phyloP scores from a whole-genome alignment of 2,329 filamentous ascomycete species.

The Penicillium vulpinum region DNA sequence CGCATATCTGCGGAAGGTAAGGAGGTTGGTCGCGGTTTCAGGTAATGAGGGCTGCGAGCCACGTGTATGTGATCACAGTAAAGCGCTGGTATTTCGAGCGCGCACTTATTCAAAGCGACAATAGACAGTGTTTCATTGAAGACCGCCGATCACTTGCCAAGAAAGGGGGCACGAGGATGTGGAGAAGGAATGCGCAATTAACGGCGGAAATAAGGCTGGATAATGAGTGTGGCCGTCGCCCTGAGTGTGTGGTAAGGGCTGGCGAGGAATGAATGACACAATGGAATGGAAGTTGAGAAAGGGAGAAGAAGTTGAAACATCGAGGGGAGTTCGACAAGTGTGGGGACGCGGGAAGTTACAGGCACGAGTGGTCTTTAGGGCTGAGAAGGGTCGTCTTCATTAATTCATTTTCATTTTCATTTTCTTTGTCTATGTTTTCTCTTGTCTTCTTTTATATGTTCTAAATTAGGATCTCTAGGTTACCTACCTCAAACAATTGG shows the following conservation, averaged over 20 bases:
- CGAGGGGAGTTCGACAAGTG: not conserved
- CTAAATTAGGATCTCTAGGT: not conserved
- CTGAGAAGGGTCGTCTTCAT: not conserved
- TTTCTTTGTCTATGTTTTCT: too few relatives aligned
- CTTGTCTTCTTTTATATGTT: not conserved
- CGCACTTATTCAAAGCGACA: slow-evolving; percentile 12
- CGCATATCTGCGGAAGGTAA: slow-evolving; percentile 20
- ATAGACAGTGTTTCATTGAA: slow-evolving; percentile 8
- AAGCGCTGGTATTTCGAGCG: slow-evolving; percentile 11
- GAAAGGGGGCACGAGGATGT: slow-evolving; percentile 20
- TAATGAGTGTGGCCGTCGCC: slow-evolving; percentile 5
- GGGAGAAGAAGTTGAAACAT: slow-evolving; percentile 20
- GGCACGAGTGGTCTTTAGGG: slow-evolving; percentile 4
- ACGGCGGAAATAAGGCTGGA: not conserved
- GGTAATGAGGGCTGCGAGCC: not conserved
- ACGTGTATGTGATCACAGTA: slow-evolving; percentile 5
- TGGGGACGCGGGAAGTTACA: slow-evolving; percentile 8
- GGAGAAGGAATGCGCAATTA: slow-evolving; percentile 19
- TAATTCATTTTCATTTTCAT: not conserved
- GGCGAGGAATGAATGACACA: slow-evolving; percentile 6
- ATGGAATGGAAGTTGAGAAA: slow-evolving; percentile 4
- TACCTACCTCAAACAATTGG: not conserved
- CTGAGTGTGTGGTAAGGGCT: not conserved
- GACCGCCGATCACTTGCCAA: slow-evolving; percentile 19
- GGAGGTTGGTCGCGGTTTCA: not conserved